Evolutionary conservation across 2,329 filamentous ascomycete species (phyloP).

Genomic region (Coleophoma crateriformis): DNA sequence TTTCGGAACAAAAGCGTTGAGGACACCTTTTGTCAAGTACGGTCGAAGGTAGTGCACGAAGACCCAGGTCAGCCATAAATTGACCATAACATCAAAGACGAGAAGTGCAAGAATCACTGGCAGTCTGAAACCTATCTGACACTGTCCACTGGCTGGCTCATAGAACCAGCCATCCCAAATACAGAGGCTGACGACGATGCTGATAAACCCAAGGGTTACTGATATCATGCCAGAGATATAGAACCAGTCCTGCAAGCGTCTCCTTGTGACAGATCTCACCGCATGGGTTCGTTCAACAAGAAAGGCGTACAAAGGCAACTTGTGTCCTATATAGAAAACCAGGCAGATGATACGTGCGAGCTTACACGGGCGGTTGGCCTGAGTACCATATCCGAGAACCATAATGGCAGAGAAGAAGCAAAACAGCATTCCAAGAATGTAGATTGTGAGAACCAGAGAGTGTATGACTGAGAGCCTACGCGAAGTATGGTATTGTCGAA

Average conservation of each 20-base stretch:
- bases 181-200: background rate
- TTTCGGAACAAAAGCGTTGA: background rate
- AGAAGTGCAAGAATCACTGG: background rate
- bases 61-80: background rate
- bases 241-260: background rate
- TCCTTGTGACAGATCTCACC: background rate
- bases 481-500: background rate
- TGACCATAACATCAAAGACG: background rate
- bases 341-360: constrained; percentile 2
- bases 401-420: constrained; percentile 2
- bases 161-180: constrained; percentile 2
- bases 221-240: constrained; percentile 4
- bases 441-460: constrained; percentile 2
- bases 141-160: background rate
- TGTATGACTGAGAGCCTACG: background rate
- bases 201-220: constrained; percentile 1
- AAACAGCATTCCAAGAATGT: constrained; percentile 4
- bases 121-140: background rate
- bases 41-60: background rate
- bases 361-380: constrained; percentile 1
- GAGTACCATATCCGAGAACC: constrained; percentile 3
- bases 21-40: background rate
- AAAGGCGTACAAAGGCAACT: constrained; percentile 5
- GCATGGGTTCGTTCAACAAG: constrained; percentile 5
- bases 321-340: constrained; percentile 8